Evolutionary conservation across 208 protist species (phyloP), one percentile per base, ranked within the genome.

Genomic region (Trypanosoma boissoni): DNA sequence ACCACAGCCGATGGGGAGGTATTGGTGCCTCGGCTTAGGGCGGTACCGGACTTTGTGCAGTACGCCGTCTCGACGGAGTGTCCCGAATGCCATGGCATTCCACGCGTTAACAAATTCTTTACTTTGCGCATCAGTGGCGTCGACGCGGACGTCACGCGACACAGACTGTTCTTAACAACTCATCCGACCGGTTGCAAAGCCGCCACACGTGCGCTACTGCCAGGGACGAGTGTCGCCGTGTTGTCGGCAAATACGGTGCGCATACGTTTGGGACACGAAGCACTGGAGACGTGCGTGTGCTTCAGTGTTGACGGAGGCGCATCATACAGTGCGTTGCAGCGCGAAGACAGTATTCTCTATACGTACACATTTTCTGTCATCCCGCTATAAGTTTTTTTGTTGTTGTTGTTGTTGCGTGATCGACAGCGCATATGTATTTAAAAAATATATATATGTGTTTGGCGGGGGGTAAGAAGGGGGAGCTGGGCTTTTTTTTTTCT

Each of bases 21-120:
- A 10, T 29, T 10, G 46, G 37, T 34, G 27, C 27, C 21, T 6
- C 10, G 6, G 8, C 7, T 16, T 28, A 37, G 14, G 6, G 6
- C 54, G 26, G 29, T 67, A 46, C 61, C 61, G 29, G 45, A 59
- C 50, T 67, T 48, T 28, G 26, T 69, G 16, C 42, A 37, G 6
- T 69, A 69, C 31, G 52, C 43, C 27, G 54, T 69, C 9, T 45
- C 43, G 3, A 55, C 64, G 20, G 64, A 69, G 31, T 69, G 64
- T 55, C 54, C 49, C 9, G 21, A 23, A 20, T 69, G 64, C 39
- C 32, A 63, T 49, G 41, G 21, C 20, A 51, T 37, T 21, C 43
- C 43, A 2, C 37, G 49, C 24, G 64, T 45, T 4, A 28, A 36
- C 2, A 51, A 43, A 27, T 42, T 42, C 29, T 69, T 69, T 34